A percentile compares a stretch with the other conserved stretches of the same genome.
These are phyloP conservation scores for Babesia ovata DNA, from an alignment of 169 alveolate genomes.

Conservation along the genomic window DNA sequence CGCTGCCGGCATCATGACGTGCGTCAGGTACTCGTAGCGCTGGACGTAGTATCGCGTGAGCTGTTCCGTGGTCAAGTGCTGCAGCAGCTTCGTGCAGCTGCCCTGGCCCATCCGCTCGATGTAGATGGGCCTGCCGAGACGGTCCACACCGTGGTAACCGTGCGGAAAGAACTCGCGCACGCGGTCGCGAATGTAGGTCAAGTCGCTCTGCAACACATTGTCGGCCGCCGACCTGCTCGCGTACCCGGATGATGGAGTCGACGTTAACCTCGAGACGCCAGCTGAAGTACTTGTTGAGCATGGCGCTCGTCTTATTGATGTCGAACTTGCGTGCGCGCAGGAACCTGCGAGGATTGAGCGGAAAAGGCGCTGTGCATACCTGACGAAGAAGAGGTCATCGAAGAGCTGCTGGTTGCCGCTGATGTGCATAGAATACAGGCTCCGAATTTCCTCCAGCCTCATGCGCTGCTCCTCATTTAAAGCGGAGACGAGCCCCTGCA, in stretches of 20 bases:
- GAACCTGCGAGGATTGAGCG: conserved; percentile 38
- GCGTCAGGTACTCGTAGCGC: conserved; percentile 62
- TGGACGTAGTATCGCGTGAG: conserved; percentile 62
- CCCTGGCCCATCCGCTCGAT: conserved; percentile 79
- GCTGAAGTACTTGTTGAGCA: conserved; percentile 72
- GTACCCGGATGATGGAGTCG: conserved; percentile 43
- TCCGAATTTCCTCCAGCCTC: conserved; percentile 48
- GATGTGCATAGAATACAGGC: conserved; percentile 38
- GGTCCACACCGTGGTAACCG: conserved; percentile 77
- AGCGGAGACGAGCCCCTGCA: conserved; percentile 68
- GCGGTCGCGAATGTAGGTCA: conserved; percentile 46
- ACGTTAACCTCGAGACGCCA: conserved; percentile 71
- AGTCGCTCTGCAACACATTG: conserved; percentile 37
- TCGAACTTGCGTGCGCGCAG: conserved; percentile 76
- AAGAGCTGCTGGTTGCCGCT: conserved; percentile 50
- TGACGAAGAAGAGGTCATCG: conserved; percentile 68
- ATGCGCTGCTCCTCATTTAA: conserved; percentile 52
- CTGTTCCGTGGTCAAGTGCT: conserved; percentile 44
- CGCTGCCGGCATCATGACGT: conserved; percentile 62
- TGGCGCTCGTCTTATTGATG: conserved; percentile 69
- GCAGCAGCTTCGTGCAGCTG: conserved; percentile 50
- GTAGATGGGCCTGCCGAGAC: conserved; percentile 74
- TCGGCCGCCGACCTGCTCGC: conserved; percentile 10
- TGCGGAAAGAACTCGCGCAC: conserved; percentile 68
- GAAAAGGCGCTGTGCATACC: conserved; percentile 8